These are phyloP conservation scores for Zanthoxylum bungeanum DNA, from an alignment of 345 rosid species.

Conservation along the genomic window DNA sequence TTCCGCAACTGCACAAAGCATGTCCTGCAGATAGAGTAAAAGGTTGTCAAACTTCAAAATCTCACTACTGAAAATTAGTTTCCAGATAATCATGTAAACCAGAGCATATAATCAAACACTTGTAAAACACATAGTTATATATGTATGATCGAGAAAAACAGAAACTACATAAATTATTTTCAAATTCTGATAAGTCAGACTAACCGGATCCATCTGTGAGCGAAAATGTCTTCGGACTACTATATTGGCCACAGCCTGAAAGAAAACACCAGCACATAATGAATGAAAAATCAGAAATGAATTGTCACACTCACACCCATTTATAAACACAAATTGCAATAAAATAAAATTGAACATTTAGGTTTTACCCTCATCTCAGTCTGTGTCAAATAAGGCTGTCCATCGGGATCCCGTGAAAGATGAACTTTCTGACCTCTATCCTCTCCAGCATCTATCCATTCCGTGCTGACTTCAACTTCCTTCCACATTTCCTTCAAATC, in stretches of 20 bases:
- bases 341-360: neutral
- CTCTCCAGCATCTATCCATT: constrained; percentile 92
- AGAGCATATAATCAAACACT: neutral
- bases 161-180: neutral
- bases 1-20: constrained; percentile 87
- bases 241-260: constrained; percentile 91
- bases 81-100: neutral
- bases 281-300: neutral
- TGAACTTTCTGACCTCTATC: constrained; percentile 73
- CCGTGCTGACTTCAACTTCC: constrained; percentile 62
- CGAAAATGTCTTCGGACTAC: constrained; percentile 65
- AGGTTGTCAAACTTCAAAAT: constrained; percentile 10
- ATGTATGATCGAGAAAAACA: neutral
- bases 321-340: neutral
- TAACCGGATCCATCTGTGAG: constrained; percentile 61
- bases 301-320: neutral
- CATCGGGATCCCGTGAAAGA: constrained; percentile 93
- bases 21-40: constrained; percentile 49
- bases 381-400: constrained; percentile 84
- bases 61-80: neutral
- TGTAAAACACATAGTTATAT: neutral
- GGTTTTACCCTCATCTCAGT: constrained; percentile 76
- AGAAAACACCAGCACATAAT: constrained; percentile 15
- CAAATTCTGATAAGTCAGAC: constrained; percentile 15
- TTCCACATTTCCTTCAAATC: constrained; percentile 90